Conservation (phyloP, 2,329 filamentous ascomycete species). For the Cryphonectria carpinicola region DNA sequence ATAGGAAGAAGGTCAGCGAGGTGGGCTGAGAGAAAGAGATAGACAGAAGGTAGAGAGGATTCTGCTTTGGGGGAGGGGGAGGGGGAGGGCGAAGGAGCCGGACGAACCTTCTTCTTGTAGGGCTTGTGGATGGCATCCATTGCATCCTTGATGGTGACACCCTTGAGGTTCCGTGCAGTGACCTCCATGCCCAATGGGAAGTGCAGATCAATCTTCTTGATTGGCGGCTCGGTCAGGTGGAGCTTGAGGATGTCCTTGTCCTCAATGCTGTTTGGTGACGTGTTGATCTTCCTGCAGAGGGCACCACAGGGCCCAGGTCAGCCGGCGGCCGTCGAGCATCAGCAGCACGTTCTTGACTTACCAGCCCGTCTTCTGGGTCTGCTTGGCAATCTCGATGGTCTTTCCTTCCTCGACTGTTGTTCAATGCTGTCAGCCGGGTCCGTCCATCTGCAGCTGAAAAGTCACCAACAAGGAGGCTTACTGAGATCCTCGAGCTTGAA, state of each 20-base stretch:
- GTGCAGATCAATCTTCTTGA: conserved; percentile 93
- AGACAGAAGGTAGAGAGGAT: conserved; percentile 4
- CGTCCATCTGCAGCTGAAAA: background rate
- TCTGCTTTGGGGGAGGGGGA: background rate
- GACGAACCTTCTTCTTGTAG: conserved; percentile 89
- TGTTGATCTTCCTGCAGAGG: conserved; percentile 84
- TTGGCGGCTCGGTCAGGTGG: conserved; percentile 75
- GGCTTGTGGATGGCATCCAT: conserved; percentile 94
- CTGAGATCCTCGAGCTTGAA: conserved; percentile 85
- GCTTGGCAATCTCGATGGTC: conserved; percentile 72
- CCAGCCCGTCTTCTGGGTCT: conserved; percentile 90
- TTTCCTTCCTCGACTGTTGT: conserved; percentile 66
- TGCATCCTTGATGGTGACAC: conserved; percentile 96
- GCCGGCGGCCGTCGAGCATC: conserved; percentile 21
- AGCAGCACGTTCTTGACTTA: conserved; percentile 51
- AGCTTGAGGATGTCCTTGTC: conserved; percentile 85
- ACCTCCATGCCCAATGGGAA: conserved; percentile 89
- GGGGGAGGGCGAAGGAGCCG: background rate
- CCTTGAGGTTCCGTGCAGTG: conserved; percentile 87
- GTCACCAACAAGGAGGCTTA: conserved; percentile 50
- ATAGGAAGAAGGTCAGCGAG: conserved; percentile 25
- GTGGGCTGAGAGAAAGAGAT: background rate
- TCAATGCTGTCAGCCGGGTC: conserved; percentile 3
- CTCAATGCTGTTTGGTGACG: conserved; percentile 75
- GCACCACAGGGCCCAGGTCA: too few species aligned